Base-by-base conservation (phyloP, 1,284 basidiomycete genomes). In the Fomitopsis pinicola region DNA sequence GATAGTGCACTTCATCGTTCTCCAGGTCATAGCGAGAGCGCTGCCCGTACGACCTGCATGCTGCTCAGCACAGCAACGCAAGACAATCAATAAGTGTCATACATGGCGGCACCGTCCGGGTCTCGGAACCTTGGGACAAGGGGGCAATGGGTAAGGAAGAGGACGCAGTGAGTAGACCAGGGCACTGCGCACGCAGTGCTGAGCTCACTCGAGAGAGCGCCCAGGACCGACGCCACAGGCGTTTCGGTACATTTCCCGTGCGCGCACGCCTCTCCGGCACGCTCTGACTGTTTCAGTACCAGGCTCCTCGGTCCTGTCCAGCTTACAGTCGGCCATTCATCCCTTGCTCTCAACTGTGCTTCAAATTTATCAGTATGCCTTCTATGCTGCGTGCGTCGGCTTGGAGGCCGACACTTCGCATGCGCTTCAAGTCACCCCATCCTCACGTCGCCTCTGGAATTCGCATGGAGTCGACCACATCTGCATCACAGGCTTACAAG, bases 1-100 rank as follows among this genome's bases (percentile, higher is more conserved):
- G 95, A 77, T 93, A 94, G 74, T 97, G 94, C 59, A 91, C 82
- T 63, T 92, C 83, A 62, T 84, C 87, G 64, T 87, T 87, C 62
- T 91, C 89, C 63, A 88, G 78, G 68, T 90, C 88, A 72, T 87
- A 89, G 59, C 71, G 70, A 45, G 71, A 63, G 53, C 76, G 73
- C 50, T 69, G 67, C 59, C 72, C 72, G 7, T 42, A 48, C 28
- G 50, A 63, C 59, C 55, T 60, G 42, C 9, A 10, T 28, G 12
- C 30, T 7, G 14, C 22, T 55, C 45, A 52, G 54, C 33, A 46
- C 33, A 26, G 10, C 5, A 17, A 19, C 14, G 38, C 36, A 15
- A 15, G 3, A 8, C 22, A 14, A 26, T 26, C 30, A 14, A 7
- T 8, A 35, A 12, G 26, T 22, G n/a, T 17, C 58, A 7, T 33